Percentiles rank a stretch among this genome's conserved stretches.
phyloP scores from a whole-genome alignment of 345 rosid genomes.

The Moricandia moricandioides region DNA sequence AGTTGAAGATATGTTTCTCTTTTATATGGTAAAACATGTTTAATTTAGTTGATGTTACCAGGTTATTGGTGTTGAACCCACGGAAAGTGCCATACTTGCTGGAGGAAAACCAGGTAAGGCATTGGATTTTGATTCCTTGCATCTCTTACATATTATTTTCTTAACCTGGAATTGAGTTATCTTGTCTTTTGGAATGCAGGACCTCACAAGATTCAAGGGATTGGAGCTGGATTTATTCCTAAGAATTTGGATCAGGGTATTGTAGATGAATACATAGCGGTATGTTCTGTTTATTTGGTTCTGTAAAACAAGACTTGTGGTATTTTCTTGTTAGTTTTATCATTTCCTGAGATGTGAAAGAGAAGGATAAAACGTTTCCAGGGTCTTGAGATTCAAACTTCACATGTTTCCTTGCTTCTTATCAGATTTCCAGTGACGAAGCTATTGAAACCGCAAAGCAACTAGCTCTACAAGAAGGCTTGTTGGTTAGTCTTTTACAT shows the following conservation, averaged over 20 bases:
- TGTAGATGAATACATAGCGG: no score
- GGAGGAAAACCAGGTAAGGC: conserved; percentile 83
- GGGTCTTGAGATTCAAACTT: conserved; percentile 11
- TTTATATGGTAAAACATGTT: not conserved
- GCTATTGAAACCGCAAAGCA: conserved; percentile 96
- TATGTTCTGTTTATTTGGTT: conserved; percentile 15
- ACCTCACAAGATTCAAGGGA: conserved; percentile 77
- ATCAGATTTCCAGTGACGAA: conserved; percentile 86
- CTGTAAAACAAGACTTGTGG: not conserved
- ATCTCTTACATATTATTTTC: not conserved
- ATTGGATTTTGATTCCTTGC: no score
- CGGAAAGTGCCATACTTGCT: conserved; percentile 73
- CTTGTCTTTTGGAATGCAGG: conserved; percentile 41
- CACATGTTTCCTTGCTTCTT: conserved; percentile 16
- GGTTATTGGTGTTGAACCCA: conserved; percentile 86
- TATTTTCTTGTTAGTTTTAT: not conserved
- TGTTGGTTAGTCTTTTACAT: conserved; percentile 72
- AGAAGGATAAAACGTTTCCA: not conserved
- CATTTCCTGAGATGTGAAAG: not conserved
- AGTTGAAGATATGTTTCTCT: not conserved
- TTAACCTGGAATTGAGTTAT: not conserved
- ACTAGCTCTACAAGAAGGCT: conserved; percentile 92
- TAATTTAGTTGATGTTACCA: conserved; percentile 34
- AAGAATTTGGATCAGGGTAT: conserved; percentile 52
- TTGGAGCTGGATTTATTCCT: conserved; percentile 97